These are phyloP conservation scores for Lippia alba DNA, from an alignment of 305 asterid species.

Conservation along the genomic window DNA sequence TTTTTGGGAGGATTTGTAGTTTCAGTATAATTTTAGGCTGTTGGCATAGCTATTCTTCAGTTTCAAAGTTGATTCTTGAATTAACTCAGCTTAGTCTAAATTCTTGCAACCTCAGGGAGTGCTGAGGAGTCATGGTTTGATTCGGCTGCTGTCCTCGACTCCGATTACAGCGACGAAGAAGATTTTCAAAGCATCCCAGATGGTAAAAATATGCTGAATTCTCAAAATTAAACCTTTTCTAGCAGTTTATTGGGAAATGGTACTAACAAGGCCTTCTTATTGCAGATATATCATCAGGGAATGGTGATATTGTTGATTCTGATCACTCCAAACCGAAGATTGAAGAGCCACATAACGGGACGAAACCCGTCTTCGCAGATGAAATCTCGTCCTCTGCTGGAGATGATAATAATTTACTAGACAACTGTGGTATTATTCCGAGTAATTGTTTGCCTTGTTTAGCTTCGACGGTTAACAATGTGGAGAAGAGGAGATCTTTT, in stretches of 20 bases:
- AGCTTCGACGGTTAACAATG: slow-evolving; percentile 68
- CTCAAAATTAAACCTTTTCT: not conserved
- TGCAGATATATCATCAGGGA: slow-evolving; percentile 50
- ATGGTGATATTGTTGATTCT: slow-evolving; percentile 36
- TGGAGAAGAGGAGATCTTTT: slow-evolving; percentile 73
- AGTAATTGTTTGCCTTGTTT: slow-evolving; percentile 93
- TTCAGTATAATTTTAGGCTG: slow-evolving; percentile 1
- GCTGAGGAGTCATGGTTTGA: slow-evolving; percentile 91
- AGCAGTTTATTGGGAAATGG: not conserved
- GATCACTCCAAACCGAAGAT: slow-evolving; percentile 46
- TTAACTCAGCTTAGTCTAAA: slow-evolving; percentile 10
- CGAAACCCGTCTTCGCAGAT: slow-evolving; percentile 59
- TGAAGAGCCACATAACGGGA: slow-evolving; percentile 45
- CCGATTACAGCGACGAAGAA: slow-evolving; percentile 96
- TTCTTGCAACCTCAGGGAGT: slow-evolving; percentile 56
- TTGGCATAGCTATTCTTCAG: not conserved
- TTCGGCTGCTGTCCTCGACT: slow-evolving; percentile 75
- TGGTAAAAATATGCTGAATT: slow-evolving; percentile 47
- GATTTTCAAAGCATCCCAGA: slow-evolving; percentile 81
- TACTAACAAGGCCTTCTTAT: not conserved
- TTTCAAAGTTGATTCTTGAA: not conserved
- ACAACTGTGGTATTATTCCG: slow-evolving; percentile 80
- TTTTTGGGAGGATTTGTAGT: not conserved
- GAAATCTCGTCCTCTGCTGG: slow-evolving; percentile 60
- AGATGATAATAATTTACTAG: slow-evolving; percentile 56